These are phyloP conservation scores for Quillaja saponaria DNA, from an alignment of 306 rosid genomes.

Conservation along the genomic window DNA sequence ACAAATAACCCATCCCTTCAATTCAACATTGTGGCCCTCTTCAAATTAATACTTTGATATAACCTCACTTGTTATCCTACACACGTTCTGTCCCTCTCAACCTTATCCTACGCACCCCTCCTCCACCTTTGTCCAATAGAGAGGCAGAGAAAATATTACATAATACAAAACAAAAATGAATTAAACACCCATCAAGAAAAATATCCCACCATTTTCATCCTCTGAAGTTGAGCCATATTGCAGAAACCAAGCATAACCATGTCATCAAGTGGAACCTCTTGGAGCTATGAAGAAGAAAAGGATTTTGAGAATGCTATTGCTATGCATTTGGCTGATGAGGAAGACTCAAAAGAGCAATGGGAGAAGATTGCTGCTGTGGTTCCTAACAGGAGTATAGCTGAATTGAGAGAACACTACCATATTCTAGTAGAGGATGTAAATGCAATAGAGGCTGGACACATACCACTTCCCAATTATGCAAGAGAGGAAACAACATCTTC, in stretches of 20 bases:
- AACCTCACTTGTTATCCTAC: conserved; percentile 61
- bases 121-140: conserved; percentile 33
- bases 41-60: conserved; percentile 63
- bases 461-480: conserved; percentile 62
- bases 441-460: conserved; percentile 77
- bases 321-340: conserved; percentile 73
- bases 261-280: conserved; percentile 65
- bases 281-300: conserved; percentile 92
- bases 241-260: conserved; percentile 48
- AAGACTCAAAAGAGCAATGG: conserved; percentile 66
- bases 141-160: conserved; percentile 40
- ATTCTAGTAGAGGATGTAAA: conserved; percentile 68
- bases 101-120: conserved; percentile 67
- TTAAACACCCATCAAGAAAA: conserved; percentile 29
- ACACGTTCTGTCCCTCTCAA: conserved; percentile 42
- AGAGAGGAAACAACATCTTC: conserved; percentile 55
- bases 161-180: conserved; percentile 22
- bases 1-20: conserved; percentile 76
- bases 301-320: conserved; percentile 91
- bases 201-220: conserved; percentile 37
- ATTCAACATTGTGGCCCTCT: conserved; percentile 85
- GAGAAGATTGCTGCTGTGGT: conserved; percentile 75
- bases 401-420: conserved; percentile 73
- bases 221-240: conserved; percentile 35
- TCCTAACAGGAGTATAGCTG: conserved; percentile 69